Evolutionary conservation across 2,329 filamentous ascomycete genomes (phyloP).

Genomic region (Boeremia exigua): DNA sequence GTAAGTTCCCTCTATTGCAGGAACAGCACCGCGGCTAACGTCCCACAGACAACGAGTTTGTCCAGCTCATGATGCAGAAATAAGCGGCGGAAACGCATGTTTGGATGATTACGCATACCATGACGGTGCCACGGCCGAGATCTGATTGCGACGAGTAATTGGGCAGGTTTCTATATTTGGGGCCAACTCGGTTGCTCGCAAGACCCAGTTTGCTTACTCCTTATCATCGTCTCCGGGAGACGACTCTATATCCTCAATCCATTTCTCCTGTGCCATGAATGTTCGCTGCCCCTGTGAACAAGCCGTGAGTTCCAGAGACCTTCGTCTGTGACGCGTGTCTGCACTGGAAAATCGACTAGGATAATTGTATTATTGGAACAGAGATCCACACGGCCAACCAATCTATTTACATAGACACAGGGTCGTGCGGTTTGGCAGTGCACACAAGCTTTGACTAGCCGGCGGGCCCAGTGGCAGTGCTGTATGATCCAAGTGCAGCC

Average conservation of each 20-base stretch:
- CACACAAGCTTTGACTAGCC: constrained; percentile 24
- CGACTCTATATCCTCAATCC: constrained; percentile 45
- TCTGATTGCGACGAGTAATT: constrained; percentile 38
- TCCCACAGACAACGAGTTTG: constrained; percentile 61
- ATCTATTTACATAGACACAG: constrained; percentile 18
- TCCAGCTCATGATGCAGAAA: constrained; percentile 64
- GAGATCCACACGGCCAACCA: constrained; percentile 14
- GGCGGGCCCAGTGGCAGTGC: constrained; percentile 20
- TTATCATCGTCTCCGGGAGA: constrained; percentile 31
- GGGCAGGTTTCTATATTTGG: constrained; percentile 29
- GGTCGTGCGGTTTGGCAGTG: constrained; percentile 23
- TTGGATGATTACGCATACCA: constrained; percentile 41
- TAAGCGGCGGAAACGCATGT: constrained; percentile 40
- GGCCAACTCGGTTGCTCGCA: constrained; percentile 28
- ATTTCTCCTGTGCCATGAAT: constrained; percentile 32
- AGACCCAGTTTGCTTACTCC: constrained; percentile 29
- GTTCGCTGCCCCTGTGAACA: neutral
- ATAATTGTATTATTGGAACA: constrained; percentile 7
- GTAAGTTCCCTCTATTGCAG: constrained; percentile 47
- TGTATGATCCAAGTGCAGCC: neutral
- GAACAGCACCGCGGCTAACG: constrained; percentile 13
- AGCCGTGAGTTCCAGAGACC: neutral
- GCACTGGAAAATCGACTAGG: neutral
- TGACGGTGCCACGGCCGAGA: constrained; percentile 35
- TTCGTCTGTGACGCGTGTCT: constrained; percentile 2